Conservation (phyloP, 2,329 filamentous ascomycete species). For the Stachybotrys chartarum region DNA sequence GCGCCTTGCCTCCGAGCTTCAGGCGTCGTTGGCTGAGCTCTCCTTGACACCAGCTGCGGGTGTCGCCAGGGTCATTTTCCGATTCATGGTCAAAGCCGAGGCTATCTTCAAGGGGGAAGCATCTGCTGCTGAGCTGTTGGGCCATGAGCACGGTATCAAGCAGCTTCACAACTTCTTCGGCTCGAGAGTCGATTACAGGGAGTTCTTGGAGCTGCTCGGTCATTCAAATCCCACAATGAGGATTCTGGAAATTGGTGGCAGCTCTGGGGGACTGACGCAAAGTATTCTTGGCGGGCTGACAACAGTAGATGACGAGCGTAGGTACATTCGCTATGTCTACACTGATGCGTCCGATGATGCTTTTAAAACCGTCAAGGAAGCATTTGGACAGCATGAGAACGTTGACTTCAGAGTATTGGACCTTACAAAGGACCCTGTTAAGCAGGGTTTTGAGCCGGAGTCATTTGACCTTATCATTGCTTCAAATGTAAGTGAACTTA, state of each 20-base stretch:
- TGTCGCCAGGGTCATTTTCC: background rate
- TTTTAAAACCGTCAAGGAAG: conserved; percentile 13
- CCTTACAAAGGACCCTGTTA: background rate
- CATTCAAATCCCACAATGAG: background rate
- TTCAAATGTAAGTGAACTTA: conserved; percentile 5
- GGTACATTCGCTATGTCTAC: conserved; percentile 19
- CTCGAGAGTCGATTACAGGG: conserved; percentile 6
- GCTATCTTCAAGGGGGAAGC: background rate
- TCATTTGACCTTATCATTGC: background rate
- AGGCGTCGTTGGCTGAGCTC: background rate
- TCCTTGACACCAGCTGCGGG: background rate
- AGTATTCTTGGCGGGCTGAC: conserved; percentile 1
- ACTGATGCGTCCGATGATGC: conserved; percentile 28
- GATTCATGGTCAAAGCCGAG: background rate
- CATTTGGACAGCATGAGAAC: conserved; percentile 4
- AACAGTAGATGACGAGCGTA: conserved; percentile 1
- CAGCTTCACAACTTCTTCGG: background rate
- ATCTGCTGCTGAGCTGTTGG: conserved; percentile 18
- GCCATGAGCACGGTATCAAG: conserved; percentile 16
- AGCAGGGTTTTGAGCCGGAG: background rate
- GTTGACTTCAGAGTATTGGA: background rate
- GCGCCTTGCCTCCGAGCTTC: background rate
- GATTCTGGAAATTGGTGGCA: background rate
- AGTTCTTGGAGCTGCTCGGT: background rate
- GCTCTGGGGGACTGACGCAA: background rate